Evolutionary conservation across 2,329 filamentous ascomycete genomes (phyloP).

Genomic region (Acarospora socialis): DNA sequence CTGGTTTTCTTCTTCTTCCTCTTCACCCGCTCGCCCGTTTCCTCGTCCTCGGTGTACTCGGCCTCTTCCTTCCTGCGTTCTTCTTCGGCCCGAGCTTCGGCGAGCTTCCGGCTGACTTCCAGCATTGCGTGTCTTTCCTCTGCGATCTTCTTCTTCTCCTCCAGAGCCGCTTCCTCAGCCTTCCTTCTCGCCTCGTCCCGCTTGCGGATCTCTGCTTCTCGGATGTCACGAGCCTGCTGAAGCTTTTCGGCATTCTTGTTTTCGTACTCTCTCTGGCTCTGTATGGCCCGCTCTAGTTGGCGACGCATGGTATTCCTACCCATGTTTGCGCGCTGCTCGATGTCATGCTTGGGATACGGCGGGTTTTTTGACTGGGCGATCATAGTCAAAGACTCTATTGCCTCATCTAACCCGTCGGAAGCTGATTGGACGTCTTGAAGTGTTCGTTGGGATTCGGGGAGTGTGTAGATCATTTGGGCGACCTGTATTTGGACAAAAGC

Average conservation of each 20-base stretch:
- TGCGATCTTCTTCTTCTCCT: conserved; percentile 66
- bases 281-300: conserved; percentile 73
- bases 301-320: conserved; percentile 86
- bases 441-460: conserved; percentile 63
- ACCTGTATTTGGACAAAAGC: conserved; percentile 95
- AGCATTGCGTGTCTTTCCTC: conserved; percentile 72
- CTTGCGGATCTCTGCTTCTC: conserved; percentile 64
- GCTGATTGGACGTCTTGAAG: conserved; percentile 70
- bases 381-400: conserved; percentile 54
- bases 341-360: conserved; percentile 78
- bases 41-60: conserved; percentile 66
- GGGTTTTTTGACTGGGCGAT: conserved; percentile 50
- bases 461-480: conserved; percentile 60
- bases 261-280: conserved; percentile 81
- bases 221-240: conserved; percentile 60
- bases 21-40: conserved; percentile 69
- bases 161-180: conserved; percentile 48
- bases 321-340: conserved; percentile 96
- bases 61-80: conserved; percentile 55
- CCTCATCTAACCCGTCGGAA: conserved; percentile 64
- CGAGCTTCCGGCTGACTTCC: conserved; percentile 58
- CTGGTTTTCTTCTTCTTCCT: conserved; percentile 50
- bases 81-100: conserved; percentile 56
- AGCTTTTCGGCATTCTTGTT: conserved; percentile 84
- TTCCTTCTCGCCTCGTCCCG: conserved; percentile 64